phyloP scores from a whole-genome alignment of 495 filamentous ascomycete genomes.

The Penicillium desertorum region DNA sequence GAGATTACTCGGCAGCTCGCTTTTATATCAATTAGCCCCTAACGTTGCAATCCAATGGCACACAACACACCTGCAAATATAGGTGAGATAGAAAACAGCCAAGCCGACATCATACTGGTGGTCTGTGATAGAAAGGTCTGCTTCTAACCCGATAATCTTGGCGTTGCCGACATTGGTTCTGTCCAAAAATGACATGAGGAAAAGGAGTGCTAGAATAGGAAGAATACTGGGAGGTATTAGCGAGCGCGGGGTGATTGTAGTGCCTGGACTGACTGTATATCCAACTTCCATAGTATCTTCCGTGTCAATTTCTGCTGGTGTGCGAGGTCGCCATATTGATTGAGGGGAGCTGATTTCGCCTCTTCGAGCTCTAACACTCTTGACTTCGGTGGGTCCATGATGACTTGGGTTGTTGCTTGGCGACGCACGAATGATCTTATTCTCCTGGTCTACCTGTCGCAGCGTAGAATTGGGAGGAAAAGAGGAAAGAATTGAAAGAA shows the following conservation, averaged over 20 bases:
- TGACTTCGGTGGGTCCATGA: conserved; percentile 24
- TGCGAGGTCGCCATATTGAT: conserved; percentile 17
- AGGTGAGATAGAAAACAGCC: conserved; percentile 62
- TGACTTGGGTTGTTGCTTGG: conserved; percentile 2
- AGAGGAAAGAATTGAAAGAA: not conserved
- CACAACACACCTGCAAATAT: conserved; percentile 47
- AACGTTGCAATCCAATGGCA: not conserved
- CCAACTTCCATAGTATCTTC: conserved; percentile 52
- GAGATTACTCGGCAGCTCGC: conserved; percentile 47
- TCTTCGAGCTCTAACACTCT: conserved; percentile 20
- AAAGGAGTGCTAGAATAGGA: conserved; percentile 59
- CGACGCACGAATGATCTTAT: conserved; percentile 2
- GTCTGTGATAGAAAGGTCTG: conserved; percentile 54
- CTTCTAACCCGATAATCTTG: conserved; percentile 58
- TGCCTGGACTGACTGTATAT: conserved; percentile 46
- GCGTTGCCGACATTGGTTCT: conserved; percentile 65
- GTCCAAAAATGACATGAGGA: conserved; percentile 51
- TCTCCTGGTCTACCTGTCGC: conserved; percentile 2
- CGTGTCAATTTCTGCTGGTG: conserved; percentile 32
- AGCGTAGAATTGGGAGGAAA: not conserved
- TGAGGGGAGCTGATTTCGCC: conserved; percentile 13
- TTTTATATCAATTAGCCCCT: conserved; percentile 9
- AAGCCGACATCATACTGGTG: conserved; percentile 67
- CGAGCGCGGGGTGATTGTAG: no score
- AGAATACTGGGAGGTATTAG: conserved; percentile 45